Evolutionary conservation across 371 early-diverging fungal species (phyloP), one percentile per base, ranked within the genome.

Genomic region (Lichtheimia corymbifera): DNA sequence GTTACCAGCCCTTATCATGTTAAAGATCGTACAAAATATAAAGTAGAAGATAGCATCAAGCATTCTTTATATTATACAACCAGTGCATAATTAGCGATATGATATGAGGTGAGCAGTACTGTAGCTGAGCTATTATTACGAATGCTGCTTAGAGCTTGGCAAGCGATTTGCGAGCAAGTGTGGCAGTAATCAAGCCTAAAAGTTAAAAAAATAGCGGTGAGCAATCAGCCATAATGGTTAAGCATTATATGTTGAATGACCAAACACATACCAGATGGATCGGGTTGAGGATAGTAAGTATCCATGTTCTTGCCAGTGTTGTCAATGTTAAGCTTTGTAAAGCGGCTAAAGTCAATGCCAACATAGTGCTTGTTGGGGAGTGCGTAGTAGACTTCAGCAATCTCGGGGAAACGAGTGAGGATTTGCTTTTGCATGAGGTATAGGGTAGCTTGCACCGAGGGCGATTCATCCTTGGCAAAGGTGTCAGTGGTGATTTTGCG

Each of bases 291-390:
- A 68, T 86, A 83, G 74, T 88, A 93, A 61, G 92, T 87, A 65
- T 80, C 80, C 57, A 83, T 76, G 58, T 91, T 84, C 67, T 77
- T 76, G 59, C 80, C 84, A 62, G 83, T 69, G 80, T 93, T 93
- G 67, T 86, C 81, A 62, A 91, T 82, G 56, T 89, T 89, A 2
- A 35, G 11, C 35, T 35, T 35, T 35, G 35, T 35, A 72, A 93
- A 84, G 76, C 85, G 83, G 66, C 70, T 72, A 79, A 92, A 59
- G 63, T 93, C 91, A 53, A 90, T 82, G 42, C 86, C 86, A 67
- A 92, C 90, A 71, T 87, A 86, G 72, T 93, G 93, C 74, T 87
- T 90, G 82, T 93, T 93, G 74, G 93, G 93, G 53, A 93, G 81
- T 53, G 90, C 83, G 66, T 90, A 91, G 59, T 80, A 81, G 59